Evolutionary conservation across 768 basidiomycete species (phyloP).

Genomic region (Pleurotus tuoliensis): DNA sequence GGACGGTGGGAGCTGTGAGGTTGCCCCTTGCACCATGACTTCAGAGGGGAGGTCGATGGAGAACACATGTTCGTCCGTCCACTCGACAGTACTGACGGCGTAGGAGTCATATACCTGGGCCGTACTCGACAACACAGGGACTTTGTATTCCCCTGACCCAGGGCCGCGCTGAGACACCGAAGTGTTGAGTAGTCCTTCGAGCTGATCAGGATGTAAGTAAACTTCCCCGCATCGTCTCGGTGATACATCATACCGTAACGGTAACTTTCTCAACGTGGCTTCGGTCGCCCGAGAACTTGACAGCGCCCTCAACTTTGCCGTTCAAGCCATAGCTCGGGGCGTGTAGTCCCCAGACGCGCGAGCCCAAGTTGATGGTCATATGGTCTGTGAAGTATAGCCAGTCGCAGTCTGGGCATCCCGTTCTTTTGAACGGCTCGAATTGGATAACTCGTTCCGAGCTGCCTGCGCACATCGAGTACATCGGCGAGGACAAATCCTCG

Average conservation of each 20-base stretch:
- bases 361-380: constrained; percentile 36
- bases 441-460: constrained; percentile 33
- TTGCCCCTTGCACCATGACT: constrained; percentile 20
- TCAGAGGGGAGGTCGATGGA: constrained; percentile 35
- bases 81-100: constrained; percentile 11
- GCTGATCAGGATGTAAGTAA: constrained; percentile 20
- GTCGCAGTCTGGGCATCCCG: constrained; percentile 24
- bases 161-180: constrained; percentile 26
- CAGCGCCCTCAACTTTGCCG: constrained; percentile 34
- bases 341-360: constrained; percentile 31
- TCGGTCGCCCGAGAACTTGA: constrained; percentile 29
- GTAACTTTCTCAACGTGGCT: constrained; percentile 33
- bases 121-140: constrained; percentile 23
- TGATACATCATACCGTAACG: constrained; percentile 27
- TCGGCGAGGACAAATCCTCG: constrained; percentile 5
- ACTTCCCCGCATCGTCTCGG: neutral
- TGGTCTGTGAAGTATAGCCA: constrained; percentile 36
- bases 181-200: constrained; percentile 32
- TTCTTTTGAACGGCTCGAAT: constrained; percentile 20
- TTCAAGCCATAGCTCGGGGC: constrained; percentile 40
- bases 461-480: constrained; percentile 24
- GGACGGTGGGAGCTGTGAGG: constrained; percentile 33
- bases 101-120: constrained; percentile 23
- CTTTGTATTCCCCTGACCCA: constrained; percentile 20
- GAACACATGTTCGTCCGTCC: constrained; percentile 29